Conservation (phyloP, 805 yeast species). For the fission yeast (Schizosaccharomyces pombe) region ASM294v3 CU329670.1:3506501-3507000, state of each 20-base stretch:
- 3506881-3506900: no score
- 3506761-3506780: constrained; percentile 73
- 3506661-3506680: constrained; percentile 82
- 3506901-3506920: no score
- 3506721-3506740: constrained; percentile 54
- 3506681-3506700: constrained; percentile 34
- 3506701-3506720: constrained; percentile 20
- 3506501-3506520: constrained; percentile 42
- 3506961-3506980: no score
- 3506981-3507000: no score
- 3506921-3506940: no score
- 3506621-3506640: constrained; percentile 36
- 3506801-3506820: constrained; percentile 59
- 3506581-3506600: constrained; percentile 51
- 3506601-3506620: constrained; percentile 86
- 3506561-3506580: constrained; percentile 55
- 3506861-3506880: not conserved
- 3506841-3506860: not conserved
- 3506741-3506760: constrained; percentile 77
- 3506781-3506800: constrained; percentile 87
- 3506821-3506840: constrained; percentile 18
- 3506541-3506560: constrained; percentile 56
- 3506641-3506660: constrained; percentile 45
- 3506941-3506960: no score
- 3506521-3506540: constrained; percentile 51